Evolutionary conservation across 2,329 filamentous ascomycete genomes (phyloP), one percentile per base, ranked within the genome.

Genomic region (Westerdykella sp.): DNA sequence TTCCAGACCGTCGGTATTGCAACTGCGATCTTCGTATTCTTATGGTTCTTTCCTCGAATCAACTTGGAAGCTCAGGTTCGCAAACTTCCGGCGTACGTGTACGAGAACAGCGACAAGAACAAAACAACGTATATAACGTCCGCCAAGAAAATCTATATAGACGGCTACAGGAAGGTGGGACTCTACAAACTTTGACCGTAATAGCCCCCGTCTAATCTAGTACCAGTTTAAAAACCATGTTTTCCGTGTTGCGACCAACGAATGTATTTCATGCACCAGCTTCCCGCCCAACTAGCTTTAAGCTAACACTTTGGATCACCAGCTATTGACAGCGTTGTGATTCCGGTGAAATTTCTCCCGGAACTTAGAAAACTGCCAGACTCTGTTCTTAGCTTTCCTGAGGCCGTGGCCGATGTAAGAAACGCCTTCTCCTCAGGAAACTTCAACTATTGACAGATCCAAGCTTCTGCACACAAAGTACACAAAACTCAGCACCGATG

Each of bases 341-440:
- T 68, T 15, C 53, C 56, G 34, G 35, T 41, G n/a, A 51, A 41
- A 18, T 54, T 66, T 18, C 43, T 66, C 12, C 59, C 57, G 4
- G 65, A 68, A 38, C 38, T 68, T 16, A 48, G 59, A 34, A 63
- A 54, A 32, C 48, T 65, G 12, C 53, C 61, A 0, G 65, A 67
- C 39, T 49, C 56, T 37, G 53, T 63, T 23, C 53, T 68, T 35
- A 65, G 55, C 36, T 63, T 67, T 35, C 49, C 54, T 2, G 49
- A 47, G 7, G 56, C 60, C 5, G 36, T 63, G 15, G 50, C 56
- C 0, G 47, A 48, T 22, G 63, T 60, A 23, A 47, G 49, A 9
- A 7, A 28, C 3, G 11, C 25, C 25, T 28, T 40, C n/a, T 6
- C 32, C 16, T 13, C n/a, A n/a, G 9, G 41, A 9, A 13, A 4